Percentiles rank a stretch among this genome's conserved stretches.
phyloP scores from a whole-genome alignment of 306 rosid species.

The Prunus davidiana region DNA sequence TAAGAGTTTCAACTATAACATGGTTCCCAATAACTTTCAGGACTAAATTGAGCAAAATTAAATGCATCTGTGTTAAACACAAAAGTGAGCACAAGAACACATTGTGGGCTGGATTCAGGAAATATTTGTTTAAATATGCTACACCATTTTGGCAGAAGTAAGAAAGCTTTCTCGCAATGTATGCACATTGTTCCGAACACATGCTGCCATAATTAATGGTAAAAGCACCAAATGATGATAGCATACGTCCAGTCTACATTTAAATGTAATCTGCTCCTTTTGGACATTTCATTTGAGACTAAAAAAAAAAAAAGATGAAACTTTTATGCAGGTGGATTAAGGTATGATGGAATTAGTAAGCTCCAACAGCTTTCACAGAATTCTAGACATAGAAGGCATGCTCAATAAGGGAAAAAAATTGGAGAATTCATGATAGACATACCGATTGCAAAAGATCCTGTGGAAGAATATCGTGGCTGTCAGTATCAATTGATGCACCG shows the following conservation, averaged over 20 bases:
- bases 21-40: background rate
- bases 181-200: background rate
- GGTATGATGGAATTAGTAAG: background rate
- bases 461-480: constrained; percentile 51
- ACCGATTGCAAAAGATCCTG: constrained; percentile 68
- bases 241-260: too few species aligned
- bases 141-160: background rate
- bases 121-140: background rate
- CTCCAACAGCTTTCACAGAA: too few species aligned
- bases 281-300: too few species aligned
- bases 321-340: too few species aligned
- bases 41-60: background rate
- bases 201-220: background rate
- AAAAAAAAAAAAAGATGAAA: too few species aligned
- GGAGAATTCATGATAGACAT: constrained; percentile 23
- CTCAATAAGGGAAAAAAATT: background rate
- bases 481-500: constrained; percentile 30
- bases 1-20: background rate
- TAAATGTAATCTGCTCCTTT: too few species aligned
- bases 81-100: background rate
- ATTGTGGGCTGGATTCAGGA: background rate
- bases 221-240: background rate
- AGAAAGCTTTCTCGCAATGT: background rate
- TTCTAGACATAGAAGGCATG: background rate
- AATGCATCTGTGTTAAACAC: background rate